Base-by-base conservation (phyloP, 768 basidiomycete species). In the Coprinellus aureogranulatus region DNA sequence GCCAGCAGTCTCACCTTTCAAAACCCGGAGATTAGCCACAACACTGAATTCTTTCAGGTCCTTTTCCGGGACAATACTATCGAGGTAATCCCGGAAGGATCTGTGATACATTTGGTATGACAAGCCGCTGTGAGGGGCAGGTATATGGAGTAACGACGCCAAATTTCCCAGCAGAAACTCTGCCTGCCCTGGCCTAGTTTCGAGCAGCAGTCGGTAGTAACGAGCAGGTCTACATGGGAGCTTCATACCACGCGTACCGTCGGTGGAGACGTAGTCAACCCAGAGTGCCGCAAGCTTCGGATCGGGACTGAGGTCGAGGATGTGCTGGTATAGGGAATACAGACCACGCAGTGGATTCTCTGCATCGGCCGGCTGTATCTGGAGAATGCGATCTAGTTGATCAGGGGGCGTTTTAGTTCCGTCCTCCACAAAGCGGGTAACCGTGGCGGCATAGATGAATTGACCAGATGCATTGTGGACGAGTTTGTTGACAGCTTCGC, bases 391-490 rank as follows among this genome's bases (percentile, higher is more conserved):
- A 18, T 39, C 37, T 9, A 39, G 37, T 39, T 39, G 37, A 9
- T 9, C 10, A 39, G 37, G 37, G 26, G 62, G 62, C 30, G 53
- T 54, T 6, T 48, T 22, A 14, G 27, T 9, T 9, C 37, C 37
- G 9, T 40, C 37, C 20, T 53, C 46, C 16, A 64, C 40, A 39
- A 47, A 64, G 9, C 50, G 53, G 10, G 52, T 53, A 14, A 61
- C 58, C 2, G 55, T 58, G n/a, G 62, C 42, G 4, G 37, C 37
- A 39, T 39, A 39, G 37, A 39, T 18, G 37, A 39, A 39, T 18
- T 39, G 37, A 9, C 37, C 60, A 60, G 30, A 61, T 57, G 22
- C 61, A 57, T 39, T 54, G 57, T 44, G 59, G 60, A 3, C 62
- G 60, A 6, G 62, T 47, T 26, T 3, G 9, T 39, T 4, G 4